A percentile compares a stretch with the other conserved stretches of the same genome.
These are phyloP conservation scores for Akanthomyces muscarius DNA, from an alignment of 2,329 filamentous ascomycete species.

Conservation along the genomic window DNA sequence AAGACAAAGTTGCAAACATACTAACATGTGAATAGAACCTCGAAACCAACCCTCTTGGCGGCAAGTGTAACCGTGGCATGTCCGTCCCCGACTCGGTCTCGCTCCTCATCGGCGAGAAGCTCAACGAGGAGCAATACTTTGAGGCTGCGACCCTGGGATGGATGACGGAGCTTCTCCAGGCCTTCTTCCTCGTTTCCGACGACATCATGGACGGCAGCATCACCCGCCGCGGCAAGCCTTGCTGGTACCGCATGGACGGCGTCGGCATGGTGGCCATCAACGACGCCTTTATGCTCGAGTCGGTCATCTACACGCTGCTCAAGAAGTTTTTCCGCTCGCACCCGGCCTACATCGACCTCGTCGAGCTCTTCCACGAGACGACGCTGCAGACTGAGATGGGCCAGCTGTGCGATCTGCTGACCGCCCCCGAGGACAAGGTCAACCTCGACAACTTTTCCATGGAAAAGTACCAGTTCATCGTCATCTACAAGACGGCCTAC, in stretches of 20 bases:
- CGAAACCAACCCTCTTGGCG: slow-evolving; percentile 81
- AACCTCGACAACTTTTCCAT: slow-evolving; percentile 94
- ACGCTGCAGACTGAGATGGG: slow-evolving; percentile 93
- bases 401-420: slow-evolving; percentile 90
- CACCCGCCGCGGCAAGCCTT: slow-evolving; percentile 88
- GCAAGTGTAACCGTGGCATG: slow-evolving; percentile 99
- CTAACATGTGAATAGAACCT: slow-evolving; percentile 56
- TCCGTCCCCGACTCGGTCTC: slow-evolving; percentile 90
- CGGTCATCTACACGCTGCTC: slow-evolving; percentile 82
- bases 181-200: slow-evolving; percentile 97
- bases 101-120: slow-evolving; percentile 66
- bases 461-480: slow-evolving; percentile 95
- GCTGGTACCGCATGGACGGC: slow-evolving; percentile 88
- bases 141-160: slow-evolving; percentile 84
- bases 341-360: slow-evolving; percentile 80
- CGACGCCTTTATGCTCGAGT: slow-evolving; percentile 94
- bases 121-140: slow-evolving; percentile 82
- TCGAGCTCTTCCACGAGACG: slow-evolving; percentile 95
- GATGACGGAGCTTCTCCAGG: slow-evolving; percentile 97
- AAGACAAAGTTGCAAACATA: background rate
- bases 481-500: slow-evolving; percentile 99
- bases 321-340: slow-evolving; percentile 91
- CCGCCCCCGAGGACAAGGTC: slow-evolving; percentile 88
- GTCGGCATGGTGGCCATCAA: slow-evolving; percentile 98
- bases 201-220: slow-evolving; percentile 98